A percentile compares a stretch with the other conserved stretches of the same genome.
Evolutionary conservation across 148 eudicot genomes (phyloP).

Genomic region (Chenopodium berlandieri): DNA sequence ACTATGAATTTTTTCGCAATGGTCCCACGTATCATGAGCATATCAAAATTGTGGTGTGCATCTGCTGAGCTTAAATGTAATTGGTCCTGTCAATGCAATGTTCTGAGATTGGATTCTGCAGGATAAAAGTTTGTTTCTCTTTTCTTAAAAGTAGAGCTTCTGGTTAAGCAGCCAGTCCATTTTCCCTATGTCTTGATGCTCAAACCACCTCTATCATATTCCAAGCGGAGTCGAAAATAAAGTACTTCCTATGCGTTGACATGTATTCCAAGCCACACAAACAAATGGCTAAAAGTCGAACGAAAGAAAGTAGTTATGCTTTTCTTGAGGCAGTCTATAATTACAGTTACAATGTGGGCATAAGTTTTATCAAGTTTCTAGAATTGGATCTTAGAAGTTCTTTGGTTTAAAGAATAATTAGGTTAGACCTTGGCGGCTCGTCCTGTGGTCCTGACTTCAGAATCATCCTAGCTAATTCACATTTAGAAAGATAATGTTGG

Average conservation of each 20-base stretch:
- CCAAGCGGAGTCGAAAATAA: not conserved
- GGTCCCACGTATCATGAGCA: conserved; percentile 30
- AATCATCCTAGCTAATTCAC: not conserved
- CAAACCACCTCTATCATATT: conserved; percentile 16
- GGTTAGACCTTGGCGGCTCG: not conserved
- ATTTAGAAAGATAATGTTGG: not conserved
- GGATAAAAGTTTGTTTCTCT: conserved; percentile 18
- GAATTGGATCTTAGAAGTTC: not conserved
- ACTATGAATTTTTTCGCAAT: not conserved
- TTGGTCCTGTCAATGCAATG: conserved; percentile 20
- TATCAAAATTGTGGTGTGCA: conserved; percentile 38
- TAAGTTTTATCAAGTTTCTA: conserved; percentile 7
- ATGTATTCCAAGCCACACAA: conserved; percentile 23
- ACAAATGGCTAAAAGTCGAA: not conserved
- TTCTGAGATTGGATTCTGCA: conserved; percentile 27
- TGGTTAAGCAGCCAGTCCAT: conserved; percentile 9
- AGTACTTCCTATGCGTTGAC: not conserved
- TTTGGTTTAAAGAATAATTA: not conserved
- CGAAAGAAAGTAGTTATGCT: conserved; percentile 12
- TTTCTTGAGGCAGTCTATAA: conserved; percentile 9
- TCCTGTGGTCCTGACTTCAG: not conserved
- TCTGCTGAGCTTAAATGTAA: conserved; percentile 16
- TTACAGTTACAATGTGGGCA: conserved; percentile 6
- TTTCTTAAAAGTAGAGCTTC: conserved; percentile 8
- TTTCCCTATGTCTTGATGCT: conserved; percentile 18